A percentile compares a stretch with the other conserved stretches of the same genome.
Conservation (phyloP, 2,329 filamentous ascomycete genomes). For the Rhynchosporium graminicola region DNA sequence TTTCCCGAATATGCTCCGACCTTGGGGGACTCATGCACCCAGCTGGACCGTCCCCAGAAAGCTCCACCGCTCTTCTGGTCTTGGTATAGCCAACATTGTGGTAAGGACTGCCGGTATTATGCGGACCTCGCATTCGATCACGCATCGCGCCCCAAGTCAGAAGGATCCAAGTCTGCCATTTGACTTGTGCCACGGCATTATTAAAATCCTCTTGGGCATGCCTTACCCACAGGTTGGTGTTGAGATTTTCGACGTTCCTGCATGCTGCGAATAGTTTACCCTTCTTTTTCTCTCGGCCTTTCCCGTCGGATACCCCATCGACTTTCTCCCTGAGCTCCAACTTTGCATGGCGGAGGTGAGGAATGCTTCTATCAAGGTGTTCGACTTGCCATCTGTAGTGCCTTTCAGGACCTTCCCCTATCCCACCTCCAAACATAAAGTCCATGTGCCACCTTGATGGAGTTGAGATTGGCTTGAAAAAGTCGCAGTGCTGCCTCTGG, state of each 20-base stretch:
- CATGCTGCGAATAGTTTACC: conserved; percentile 10
- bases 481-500: conserved; percentile 14
- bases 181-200: conserved; percentile 1
- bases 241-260: conserved; percentile 5
- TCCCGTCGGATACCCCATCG: background rate
- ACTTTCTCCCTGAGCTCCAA: conserved; percentile 8
- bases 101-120: conserved; percentile 4
- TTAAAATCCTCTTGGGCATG: background rate
- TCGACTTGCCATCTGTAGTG: conserved; percentile 15
- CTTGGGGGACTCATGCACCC: background rate
- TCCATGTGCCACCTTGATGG: conserved; percentile 16
- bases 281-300: conserved; percentile 7
- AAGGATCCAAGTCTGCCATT: conserved; percentile 13
- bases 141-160: conserved; percentile 14
- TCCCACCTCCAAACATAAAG: conserved; percentile 7
- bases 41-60: background rate
- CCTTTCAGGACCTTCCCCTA: conserved; percentile 4
- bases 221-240: conserved; percentile 12
- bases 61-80: background rate
- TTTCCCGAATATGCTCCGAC: conserved; percentile 8
- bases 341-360: conserved; percentile 4
- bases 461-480: conserved; percentile 13
- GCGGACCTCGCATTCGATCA: conserved; percentile 10
- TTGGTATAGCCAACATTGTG: conserved; percentile 7
- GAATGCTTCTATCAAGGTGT: conserved; percentile 6